Base-by-base conservation (phyloP, 352 stramenopile genomes). In the Phytophthora macrochlamydospora region DNA sequence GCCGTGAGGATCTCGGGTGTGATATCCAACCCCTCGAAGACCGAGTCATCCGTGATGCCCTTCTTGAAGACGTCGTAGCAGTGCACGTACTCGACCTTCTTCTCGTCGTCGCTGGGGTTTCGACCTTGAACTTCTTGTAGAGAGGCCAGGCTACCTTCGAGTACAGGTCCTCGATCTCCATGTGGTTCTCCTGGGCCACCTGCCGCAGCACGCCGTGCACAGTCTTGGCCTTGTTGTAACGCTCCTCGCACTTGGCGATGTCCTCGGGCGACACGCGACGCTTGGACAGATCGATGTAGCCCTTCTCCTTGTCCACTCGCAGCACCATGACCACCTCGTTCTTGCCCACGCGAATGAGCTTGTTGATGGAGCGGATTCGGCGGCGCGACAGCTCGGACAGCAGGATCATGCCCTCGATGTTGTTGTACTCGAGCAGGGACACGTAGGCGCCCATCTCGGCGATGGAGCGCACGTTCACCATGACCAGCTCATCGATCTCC, bases 231-330 rank as follows among this genome's bases (percentile, higher is more conserved):
- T 99, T 99, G 88, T 99, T 99, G 81, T 98, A 99, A 45, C 95
- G 92, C 73, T 99, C 97, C 74, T 99, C 98, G 77, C 97, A 99
- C 70, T 99, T 99, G 49, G 90, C 90, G 45, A 99, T 98, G 76
- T 99, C 98, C 76, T 99, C 98, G 1, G 97, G 38, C 18, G 92
- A 97, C n/a, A 99, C 98, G 59, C 98, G 94, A 52, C 98, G 94
- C 81, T 99, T 99, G 48, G 92, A 99, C 57, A 99, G 78, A 93
- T 99, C 98, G 75, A 99, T 99, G 87, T 99, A 99, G 29, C 98
- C 95, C 87, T 99, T 99, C 69, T 99, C 98, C 78, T 99, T 99
- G 83, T 99, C 98, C 8, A 99, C 98, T 87, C 98, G 94, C 44
- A 99, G 82, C 48, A 99, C 98, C 97, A 99, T 99, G 35, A 99